phyloP scores from a whole-genome alignment of 345 rosid genomes.

The Nephelium lappaceum region DNA sequence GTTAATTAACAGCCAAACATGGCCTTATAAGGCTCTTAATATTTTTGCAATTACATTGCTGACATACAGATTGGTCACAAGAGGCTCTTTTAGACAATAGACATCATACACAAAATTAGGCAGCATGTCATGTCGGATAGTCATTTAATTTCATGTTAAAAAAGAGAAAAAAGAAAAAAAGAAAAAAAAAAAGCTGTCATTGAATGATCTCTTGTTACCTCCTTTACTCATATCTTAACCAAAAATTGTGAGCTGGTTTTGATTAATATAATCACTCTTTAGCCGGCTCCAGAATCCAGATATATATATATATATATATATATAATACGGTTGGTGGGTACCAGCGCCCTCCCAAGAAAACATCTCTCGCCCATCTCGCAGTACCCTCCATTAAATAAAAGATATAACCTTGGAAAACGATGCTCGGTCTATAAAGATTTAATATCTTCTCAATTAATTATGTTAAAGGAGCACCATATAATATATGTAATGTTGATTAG shows the following conservation, averaged over 20 bases:
- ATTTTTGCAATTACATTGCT: not conserved
- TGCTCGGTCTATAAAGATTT: not conserved
- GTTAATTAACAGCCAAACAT: no score
- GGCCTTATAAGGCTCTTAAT: no score
- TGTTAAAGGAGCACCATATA: not conserved
- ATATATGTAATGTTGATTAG: not conserved
- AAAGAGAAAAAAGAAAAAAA: not conserved
- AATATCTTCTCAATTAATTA: not conserved
- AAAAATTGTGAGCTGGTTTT: not conserved
- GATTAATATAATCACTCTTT: not conserved
- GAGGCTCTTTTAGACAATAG: not conserved
- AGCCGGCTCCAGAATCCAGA: not conserved
- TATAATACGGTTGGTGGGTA: not conserved
- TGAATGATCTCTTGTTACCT: not conserved
- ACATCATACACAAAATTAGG: constrained; percentile 2
- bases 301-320: not conserved
- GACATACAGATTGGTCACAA: not conserved
- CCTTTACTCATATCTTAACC: not conserved
- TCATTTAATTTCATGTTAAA: constrained; percentile 7
- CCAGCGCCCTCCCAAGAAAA: not conserved
- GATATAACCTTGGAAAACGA: no score
- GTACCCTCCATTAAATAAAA: not conserved
- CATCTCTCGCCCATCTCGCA: not conserved
- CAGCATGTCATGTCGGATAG: constrained; percentile 16
- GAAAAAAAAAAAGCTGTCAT: not conserved